Conservation (phyloP, 1,139 yeast species). For the Saccharomycopsis hybrid region DNA sequence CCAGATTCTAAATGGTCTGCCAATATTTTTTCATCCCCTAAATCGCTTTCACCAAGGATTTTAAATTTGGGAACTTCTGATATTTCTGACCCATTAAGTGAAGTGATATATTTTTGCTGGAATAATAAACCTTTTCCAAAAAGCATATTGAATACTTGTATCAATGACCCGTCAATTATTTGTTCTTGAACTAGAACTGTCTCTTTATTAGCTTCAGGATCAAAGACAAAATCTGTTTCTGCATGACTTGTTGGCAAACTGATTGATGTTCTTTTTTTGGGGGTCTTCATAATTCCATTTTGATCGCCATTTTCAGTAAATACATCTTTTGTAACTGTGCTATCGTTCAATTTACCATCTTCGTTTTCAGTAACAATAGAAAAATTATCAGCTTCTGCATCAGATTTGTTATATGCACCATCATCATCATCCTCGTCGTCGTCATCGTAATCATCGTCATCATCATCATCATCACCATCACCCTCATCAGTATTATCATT, state of each 20-base stretch:
- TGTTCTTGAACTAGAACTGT: slow-evolving; percentile 48
- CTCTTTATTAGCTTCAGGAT: slow-evolving; percentile 52
- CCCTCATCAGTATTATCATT: slow-evolving; percentile 24
- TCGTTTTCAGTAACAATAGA: slow-evolving; percentile 22
- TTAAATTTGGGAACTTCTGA: slow-evolving; percentile 4
- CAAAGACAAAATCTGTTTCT: slow-evolving; percentile 46
- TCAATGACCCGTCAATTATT: slow-evolving; percentile 67
- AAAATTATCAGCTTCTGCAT: slow-evolving; percentile 24
- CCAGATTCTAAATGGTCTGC: slow-evolving; percentile 34
- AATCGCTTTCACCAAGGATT: slow-evolving; percentile 1
- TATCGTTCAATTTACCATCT: too few relatives aligned
- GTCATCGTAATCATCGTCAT: slow-evolving; percentile 25
- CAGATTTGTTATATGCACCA: slow-evolving; percentile 1
- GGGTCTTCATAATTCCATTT: too few relatives aligned
- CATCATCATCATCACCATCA: slow-evolving; percentile 28
- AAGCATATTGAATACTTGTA: slow-evolving; percentile 58
- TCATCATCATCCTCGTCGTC: background rate
- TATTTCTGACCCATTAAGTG: slow-evolving; percentile 68
- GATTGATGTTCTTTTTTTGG: too few relatives aligned
- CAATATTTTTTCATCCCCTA: slow-evolving; percentile 35
- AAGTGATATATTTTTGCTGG: slow-evolving; percentile 43
- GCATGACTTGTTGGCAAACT: too few relatives aligned
- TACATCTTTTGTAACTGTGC: too few relatives aligned
- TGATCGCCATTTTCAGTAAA: too few relatives aligned
- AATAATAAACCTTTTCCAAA: slow-evolving; percentile 68